Percentiles rank a stretch among this genome's conserved stretches.
These are phyloP conservation scores for Teratosphaeria zuluensis DNA, from an alignment of 2,329 filamentous ascomycete species.

Conservation along the genomic window DNA sequence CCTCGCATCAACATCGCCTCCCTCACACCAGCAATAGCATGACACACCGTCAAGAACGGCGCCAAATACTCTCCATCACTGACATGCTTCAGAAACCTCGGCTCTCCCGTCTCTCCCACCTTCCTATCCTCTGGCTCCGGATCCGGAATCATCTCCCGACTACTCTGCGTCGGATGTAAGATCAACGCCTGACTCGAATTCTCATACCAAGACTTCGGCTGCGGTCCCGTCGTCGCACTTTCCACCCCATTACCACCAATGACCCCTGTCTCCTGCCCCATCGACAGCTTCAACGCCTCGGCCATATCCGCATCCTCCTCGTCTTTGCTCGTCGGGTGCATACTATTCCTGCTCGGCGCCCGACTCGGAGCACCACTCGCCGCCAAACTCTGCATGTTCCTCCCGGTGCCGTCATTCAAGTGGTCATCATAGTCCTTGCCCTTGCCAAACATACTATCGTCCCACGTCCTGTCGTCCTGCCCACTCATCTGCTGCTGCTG, in stretches of 20 bases:
- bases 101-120: conserved; percentile 38
- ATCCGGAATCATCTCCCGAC: conserved; percentile 46
- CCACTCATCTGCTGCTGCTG: neutral
- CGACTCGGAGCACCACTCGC: conserved; percentile 23
- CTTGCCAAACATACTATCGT: conserved; percentile 16
- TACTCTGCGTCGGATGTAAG: conserved; percentile 26
- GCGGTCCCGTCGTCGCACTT: conserved; percentile 3
- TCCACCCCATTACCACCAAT: conserved; percentile 29
- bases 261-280: conserved; percentile 46
- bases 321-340: conserved; percentile 17
- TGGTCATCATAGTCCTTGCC: conserved; percentile 21
- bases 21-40: conserved; percentile 49
- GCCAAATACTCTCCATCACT: conserved; percentile 45
- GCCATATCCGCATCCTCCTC: conserved; percentile 23
- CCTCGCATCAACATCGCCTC: conserved; percentile 46
- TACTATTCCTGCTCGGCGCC: conserved; percentile 12
- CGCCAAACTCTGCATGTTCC: conserved; percentile 13
- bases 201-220: conserved; percentile 36
- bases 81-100: conserved; percentile 49
- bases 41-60: conserved; percentile 51
- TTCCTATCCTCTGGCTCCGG: conserved; percentile 34
- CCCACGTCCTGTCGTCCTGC: conserved; percentile 15
- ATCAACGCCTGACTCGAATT: conserved; percentile 48
- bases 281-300: conserved; percentile 17
- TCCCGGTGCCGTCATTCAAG: conserved; percentile 11